Evolutionary conservation across 225 moss, liverwort and hornwort genomes (phyloP).

Genomic region (Asterella californica): DNA sequence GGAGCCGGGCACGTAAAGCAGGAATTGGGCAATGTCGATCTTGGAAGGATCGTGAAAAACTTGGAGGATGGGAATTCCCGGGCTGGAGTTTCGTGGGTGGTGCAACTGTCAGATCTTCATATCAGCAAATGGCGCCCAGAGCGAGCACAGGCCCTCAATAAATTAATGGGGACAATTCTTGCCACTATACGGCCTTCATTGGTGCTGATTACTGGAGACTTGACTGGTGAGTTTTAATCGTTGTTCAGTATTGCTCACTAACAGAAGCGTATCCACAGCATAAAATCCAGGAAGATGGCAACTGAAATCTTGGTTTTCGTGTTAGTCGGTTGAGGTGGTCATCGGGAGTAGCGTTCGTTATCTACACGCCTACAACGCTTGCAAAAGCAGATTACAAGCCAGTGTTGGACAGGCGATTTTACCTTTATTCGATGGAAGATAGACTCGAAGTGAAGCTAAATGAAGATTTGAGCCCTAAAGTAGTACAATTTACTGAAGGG

Average conservation of each 20-base stretch:
- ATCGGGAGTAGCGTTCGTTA: background rate
- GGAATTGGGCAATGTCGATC: conserved; percentile 11
- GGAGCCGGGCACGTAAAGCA: background rate
- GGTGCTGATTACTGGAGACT: conserved; percentile 79
- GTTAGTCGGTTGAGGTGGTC: background rate
- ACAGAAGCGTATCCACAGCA: background rate
- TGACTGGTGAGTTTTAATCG: conserved; percentile 52
- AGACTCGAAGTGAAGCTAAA: background rate
- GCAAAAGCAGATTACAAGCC: background rate
- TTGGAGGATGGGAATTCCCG: conserved; percentile 39
- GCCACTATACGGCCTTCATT: conserved; percentile 61
- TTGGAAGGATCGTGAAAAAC: conserved; percentile 2
- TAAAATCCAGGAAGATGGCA: background rate
- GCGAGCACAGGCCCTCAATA: conserved; percentile 52
- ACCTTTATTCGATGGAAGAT: background rate
- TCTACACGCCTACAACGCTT: background rate
- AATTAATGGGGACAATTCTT: conserved; percentile 59
- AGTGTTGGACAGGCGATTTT: background rate
- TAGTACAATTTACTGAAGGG: background rate
- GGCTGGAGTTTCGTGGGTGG: conserved; percentile 79
- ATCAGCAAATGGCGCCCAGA: conserved; percentile 70
- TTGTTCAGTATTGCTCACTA: too few relatives aligned
- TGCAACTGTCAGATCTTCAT: conserved; percentile 91
- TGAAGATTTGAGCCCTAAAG: background rate
- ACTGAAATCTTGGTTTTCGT: too few relatives aligned